phyloP scores from a whole-genome alignment of 108 stramenopile species.

The Seminavis robusta region DNA sequence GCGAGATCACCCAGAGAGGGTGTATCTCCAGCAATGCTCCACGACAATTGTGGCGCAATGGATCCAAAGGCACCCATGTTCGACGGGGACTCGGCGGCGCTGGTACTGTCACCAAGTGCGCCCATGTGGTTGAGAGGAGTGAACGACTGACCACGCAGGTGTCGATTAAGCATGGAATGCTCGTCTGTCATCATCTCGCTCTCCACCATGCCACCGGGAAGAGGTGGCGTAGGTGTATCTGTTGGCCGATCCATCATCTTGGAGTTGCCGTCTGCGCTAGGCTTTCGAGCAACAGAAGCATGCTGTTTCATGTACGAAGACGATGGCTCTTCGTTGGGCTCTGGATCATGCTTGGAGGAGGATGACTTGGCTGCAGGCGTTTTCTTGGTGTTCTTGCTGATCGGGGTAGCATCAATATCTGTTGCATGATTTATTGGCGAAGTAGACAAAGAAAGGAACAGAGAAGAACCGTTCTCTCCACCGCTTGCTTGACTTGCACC shows the following conservation, averaged over 20 bases:
- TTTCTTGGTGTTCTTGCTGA: conserved; percentile 46
- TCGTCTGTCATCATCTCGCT: conserved; percentile 57
- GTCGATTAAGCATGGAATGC: conserved; percentile 51
- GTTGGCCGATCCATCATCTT: background rate
- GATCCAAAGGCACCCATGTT: conserved; percentile 33
- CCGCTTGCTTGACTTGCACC: background rate
- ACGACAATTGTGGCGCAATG: conserved; percentile 61
- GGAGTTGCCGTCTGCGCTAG: background rate
- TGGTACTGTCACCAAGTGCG: conserved; percentile 23
- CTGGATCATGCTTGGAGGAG: background rate
- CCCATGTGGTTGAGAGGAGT: conserved; percentile 75
- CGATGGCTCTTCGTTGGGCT: background rate
- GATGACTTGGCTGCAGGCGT: conserved; percentile 9
- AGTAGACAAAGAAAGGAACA: conserved; percentile 51
- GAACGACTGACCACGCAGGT: conserved; percentile 78
- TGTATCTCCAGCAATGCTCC: conserved; percentile 71
- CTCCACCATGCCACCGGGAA: conserved; percentile 9
- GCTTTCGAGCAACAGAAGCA: conserved; percentile 19
- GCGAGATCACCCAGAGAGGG: conserved; percentile 58
- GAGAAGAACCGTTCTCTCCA: conserved; percentile 8
- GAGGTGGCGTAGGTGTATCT: conserved; percentile 43
- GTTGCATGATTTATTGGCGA: conserved; percentile 41
- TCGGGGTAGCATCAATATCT: conserved; percentile 47
- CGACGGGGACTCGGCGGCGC: conserved; percentile 26
- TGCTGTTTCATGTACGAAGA: no score